phyloP scores from a whole-genome alignment of 768 basidiomycete species.

The Boletellus ananas region DNA sequence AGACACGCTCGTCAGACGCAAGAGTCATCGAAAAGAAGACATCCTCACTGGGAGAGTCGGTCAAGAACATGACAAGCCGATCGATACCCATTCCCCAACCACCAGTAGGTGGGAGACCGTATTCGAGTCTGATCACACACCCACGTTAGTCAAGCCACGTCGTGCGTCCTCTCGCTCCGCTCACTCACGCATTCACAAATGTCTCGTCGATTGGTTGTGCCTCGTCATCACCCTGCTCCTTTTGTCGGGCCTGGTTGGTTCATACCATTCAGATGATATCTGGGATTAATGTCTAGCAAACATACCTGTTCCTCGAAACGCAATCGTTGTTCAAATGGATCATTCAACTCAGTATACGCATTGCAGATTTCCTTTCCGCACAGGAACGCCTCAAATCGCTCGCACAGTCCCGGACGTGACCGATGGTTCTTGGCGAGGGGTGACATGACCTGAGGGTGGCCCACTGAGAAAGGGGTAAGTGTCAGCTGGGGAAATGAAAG shows the following conservation, averaged over 20 bases:
- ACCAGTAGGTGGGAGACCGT: constrained; percentile 95
- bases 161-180: neutral
- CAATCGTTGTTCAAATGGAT: constrained; percentile 92
- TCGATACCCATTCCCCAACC: constrained; percentile 98
- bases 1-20: constrained; percentile 4
- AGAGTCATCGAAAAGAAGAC: neutral
- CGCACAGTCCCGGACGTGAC: constrained; percentile 93
- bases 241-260: constrained; percentile 64
- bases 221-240: constrained; percentile 96
- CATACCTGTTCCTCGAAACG: constrained; percentile 91
- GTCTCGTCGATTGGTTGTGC: constrained; percentile 97
- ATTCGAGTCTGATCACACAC: constrained; percentile 66
- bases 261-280: neutral
- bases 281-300: neutral
- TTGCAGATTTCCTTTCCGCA: constrained; percentile 98
- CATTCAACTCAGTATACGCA: constrained; percentile 99
- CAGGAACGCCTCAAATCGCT: constrained; percentile 98
- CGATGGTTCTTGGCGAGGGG: constrained; percentile 99
- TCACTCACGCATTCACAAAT: constrained; percentile 85
- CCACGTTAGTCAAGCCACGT: constrained; percentile 1
- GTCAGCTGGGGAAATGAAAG: neutral
- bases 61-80: constrained; percentile 97
- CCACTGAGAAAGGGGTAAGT: constrained; percentile 48
- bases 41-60: constrained; percentile 83
- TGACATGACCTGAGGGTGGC: constrained; percentile 99